Evolutionary conservation across 345 rosid genomes (phyloP).

Genomic region (Cardamine resedifolia): DNA sequence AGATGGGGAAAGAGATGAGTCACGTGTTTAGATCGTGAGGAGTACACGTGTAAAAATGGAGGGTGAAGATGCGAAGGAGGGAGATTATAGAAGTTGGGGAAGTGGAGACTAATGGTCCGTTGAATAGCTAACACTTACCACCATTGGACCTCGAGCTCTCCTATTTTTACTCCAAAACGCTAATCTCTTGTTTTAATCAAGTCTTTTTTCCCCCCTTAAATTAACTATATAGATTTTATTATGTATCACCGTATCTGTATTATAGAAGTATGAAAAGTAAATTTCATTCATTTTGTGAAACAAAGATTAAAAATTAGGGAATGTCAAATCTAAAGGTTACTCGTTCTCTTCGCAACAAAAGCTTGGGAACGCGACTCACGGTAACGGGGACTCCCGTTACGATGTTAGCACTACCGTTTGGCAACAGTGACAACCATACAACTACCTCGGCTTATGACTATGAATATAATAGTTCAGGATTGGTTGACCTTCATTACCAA

Average conservation of each 20-base stretch:
- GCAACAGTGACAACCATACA: conserved; percentile 7
- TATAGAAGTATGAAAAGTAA: background rate
- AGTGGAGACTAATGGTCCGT: conserved; percentile 66
- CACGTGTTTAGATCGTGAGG: conserved; percentile 17
- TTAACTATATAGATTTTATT: background rate
- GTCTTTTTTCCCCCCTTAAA: background rate
- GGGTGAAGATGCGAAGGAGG: conserved; percentile 34
- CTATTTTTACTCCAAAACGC: conserved; percentile 43
- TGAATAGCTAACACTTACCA: conserved; percentile 62
- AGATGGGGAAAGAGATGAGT: background rate
- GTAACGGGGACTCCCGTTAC: conserved; percentile 12
- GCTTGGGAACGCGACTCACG: conserved; percentile 18
- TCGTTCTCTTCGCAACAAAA: conserved; percentile 28
- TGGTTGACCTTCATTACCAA: background rate
- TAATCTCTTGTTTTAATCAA: conserved; percentile 24
- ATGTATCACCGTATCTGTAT: background rate
- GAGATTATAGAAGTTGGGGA: conserved; percentile 55
- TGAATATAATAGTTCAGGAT: background rate
- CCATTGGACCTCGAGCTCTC: conserved; percentile 50
- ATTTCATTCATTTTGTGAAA: background rate
- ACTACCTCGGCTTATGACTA: background rate
- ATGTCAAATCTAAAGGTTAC: conserved; percentile 54
- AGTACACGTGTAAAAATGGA: background rate
- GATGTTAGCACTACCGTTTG: conserved; percentile 16
- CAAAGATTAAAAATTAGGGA: conserved; percentile 58